These are phyloP conservation scores for Dendrostoma leiphaemia DNA, from an alignment of 2,329 filamentous ascomycete genomes.

Conservation along the genomic window DNA sequence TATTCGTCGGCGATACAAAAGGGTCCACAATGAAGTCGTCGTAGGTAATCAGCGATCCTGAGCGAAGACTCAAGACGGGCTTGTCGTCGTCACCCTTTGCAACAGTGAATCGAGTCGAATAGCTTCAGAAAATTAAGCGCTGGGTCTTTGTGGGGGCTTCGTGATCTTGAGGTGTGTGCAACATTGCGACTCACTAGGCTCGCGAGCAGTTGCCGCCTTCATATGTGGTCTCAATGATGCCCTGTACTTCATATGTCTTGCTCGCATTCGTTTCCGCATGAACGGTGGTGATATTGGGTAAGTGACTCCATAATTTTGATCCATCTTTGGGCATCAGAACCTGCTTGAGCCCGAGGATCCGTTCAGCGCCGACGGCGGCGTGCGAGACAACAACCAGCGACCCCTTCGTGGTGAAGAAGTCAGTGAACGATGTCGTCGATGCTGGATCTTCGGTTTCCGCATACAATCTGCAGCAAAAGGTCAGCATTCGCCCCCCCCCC, in stretches of 20 bases:
- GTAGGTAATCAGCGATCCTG: not conserved
- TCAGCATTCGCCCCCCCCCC: too few species aligned
- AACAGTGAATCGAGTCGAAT: constrained; percentile 2
- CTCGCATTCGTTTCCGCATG: not conserved
- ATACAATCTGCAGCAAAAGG: not conserved
- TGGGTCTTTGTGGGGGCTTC: not conserved
- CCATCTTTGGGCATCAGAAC: not conserved
- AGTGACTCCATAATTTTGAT: not conserved
- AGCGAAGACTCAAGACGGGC: not conserved
- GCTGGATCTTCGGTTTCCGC: not conserved
- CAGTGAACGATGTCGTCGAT: not conserved
- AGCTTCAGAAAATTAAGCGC: not conserved
- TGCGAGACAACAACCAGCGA: not conserved
- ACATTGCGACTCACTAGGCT: constrained; percentile 1
- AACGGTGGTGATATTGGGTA: not conserved
- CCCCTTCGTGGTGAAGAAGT: not conserved
- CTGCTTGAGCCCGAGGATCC: not conserved
- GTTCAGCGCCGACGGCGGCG: not conserved
- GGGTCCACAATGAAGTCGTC: not conserved
- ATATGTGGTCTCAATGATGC: not conserved
- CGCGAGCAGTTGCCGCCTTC: constrained; percentile 1
- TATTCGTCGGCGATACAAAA: not conserved
- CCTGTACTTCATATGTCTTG: not conserved
- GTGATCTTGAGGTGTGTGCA: not conserved
- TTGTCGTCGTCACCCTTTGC: not conserved